phyloP scores from a whole-genome alignment of 352 stramenopile species.

The Pythium aphanidermatum region DNA sequence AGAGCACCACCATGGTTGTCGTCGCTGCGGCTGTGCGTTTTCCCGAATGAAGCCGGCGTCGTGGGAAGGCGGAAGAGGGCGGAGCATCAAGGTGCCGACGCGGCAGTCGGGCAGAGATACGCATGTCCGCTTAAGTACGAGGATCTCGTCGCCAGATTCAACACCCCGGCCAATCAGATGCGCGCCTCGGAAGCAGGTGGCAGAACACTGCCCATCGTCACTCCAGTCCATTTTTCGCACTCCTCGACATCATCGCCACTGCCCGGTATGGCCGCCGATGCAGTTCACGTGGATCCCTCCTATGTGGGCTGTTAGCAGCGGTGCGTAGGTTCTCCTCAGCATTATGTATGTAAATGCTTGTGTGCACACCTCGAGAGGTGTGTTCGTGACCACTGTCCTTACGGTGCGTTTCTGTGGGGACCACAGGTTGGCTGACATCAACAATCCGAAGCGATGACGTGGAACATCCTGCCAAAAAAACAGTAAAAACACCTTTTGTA shows the following conservation, averaged over 20 bases:
- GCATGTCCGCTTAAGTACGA: slow-evolving; percentile 35
- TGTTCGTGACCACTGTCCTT: too few species aligned
- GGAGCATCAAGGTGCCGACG: background rate
- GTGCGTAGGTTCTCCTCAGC: too few species aligned
- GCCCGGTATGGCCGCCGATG: too few species aligned
- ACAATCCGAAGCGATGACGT: too few species aligned
- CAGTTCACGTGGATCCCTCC: too few species aligned
- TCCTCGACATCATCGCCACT: slow-evolving; percentile 23
- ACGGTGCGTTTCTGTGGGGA: too few species aligned
- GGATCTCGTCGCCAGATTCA: slow-evolving; percentile 27
- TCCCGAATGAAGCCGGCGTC: slow-evolving; percentile 36
- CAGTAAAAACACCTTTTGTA: too few species aligned
- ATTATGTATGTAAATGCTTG: too few species aligned
- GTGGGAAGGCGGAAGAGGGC: background rate
- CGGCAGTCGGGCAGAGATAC: slow-evolving; percentile 18
- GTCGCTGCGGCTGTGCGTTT: slow-evolving; percentile 17
- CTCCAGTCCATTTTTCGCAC: slow-evolving; percentile 11
- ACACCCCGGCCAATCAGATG: slow-evolving; percentile 22
- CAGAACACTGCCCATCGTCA: slow-evolving; percentile 12
- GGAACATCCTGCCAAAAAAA: too few species aligned
- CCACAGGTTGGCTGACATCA: too few species aligned
- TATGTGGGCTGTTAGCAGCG: too few species aligned
- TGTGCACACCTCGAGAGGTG: too few species aligned
- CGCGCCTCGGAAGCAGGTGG: slow-evolving; percentile 3
- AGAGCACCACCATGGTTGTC: slow-evolving; percentile 63